Evolutionary conservation across 805 yeast genomes (phyloP), one percentile per base, ranked within the genome.

Genomic region (Kluyveromyces siamensis): DNA sequence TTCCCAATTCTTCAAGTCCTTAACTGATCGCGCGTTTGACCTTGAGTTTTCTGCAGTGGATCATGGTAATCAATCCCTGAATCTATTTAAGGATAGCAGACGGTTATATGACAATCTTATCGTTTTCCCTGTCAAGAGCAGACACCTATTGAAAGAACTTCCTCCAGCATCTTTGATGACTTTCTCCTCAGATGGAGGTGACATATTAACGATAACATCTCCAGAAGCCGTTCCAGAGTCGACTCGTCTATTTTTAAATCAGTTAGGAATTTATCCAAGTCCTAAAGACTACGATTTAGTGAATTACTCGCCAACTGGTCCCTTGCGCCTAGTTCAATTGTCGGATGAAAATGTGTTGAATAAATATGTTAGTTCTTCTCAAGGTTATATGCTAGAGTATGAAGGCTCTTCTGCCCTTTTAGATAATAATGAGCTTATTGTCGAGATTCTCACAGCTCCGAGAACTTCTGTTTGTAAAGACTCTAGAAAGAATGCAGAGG

Each of bases 221-320:
- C 76, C 82, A 19, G 53, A 57, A 8, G 77, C 76, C 16, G 59
- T 74, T 14, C 79, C 83, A 38, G 87, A 84, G 25, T 77, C 83
- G 17, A 67, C 84, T 35, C 79, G 87, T 51, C 69, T 76, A 2
- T 83, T 84, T 58, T 75, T 87, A 54, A 79, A 81, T 58, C 88
- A 90, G 62, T 68, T 90, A 54, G 99, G 96, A 33, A 81, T 93
- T 46, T 78, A 73, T 58, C 86, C 96, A 50, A 77, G 93, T 44
- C 95, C 96, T 50, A 84, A 80, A 61, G 83, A 80, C 45, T 81
- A 78, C 63, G 65, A 71, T 47, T 69, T 84, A 41, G 64, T 74
- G 8, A 96, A 89, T 65, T 83, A 84, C 64, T 87, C 87, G 68
- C 61, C 65, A 50, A 56, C 58, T 27, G 44, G 48, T 14, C 40